Evolutionary conservation across 1,139 yeast genomes (phyloP).

Genomic region (Kurtzmaniella quercitrusa): DNA sequence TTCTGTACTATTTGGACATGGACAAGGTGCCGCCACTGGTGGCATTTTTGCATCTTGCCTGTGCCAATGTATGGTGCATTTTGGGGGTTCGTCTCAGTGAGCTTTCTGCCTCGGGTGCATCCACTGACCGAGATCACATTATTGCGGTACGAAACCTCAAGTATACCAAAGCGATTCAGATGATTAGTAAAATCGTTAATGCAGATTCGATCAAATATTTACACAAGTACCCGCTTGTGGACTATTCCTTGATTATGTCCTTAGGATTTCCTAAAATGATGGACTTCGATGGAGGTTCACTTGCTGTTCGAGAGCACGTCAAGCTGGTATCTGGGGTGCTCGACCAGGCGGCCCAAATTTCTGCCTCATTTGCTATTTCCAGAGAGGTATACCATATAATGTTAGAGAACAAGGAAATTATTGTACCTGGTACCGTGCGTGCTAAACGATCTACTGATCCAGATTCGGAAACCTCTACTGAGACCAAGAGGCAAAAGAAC

Average conservation of each 20-base stretch:
- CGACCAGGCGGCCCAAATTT: slow-evolving; percentile 8
- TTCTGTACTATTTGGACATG: slow-evolving; percentile 8
- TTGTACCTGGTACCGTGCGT: neutral
- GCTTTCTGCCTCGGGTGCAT: slow-evolving; percentile 5
- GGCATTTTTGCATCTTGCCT: slow-evolving; percentile 13
- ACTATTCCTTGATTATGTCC: slow-evolving; percentile 16
- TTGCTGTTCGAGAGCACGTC: neutral
- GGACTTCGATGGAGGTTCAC: slow-evolving; percentile 9
- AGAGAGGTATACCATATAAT: slow-evolving; percentile 15
- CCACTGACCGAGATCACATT: slow-evolving; percentile 10
- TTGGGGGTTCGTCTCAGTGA: slow-evolving; percentile 16
- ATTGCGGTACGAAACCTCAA: slow-evolving; percentile 13
- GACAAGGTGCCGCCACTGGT: slow-evolving; percentile 13
- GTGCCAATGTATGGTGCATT: slow-evolving; percentile 17
- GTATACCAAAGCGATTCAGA: slow-evolving; percentile 14
- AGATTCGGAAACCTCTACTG: neutral
- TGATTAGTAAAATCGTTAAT: slow-evolving; percentile 12
- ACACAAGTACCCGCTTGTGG: slow-evolving; percentile 16
- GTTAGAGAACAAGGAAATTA: slow-evolving; percentile 3
- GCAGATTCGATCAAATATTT: slow-evolving; percentile 9
- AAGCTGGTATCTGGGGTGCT: neutral
- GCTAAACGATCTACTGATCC: neutral
- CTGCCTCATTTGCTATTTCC: slow-evolving; percentile 16
- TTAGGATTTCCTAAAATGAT: slow-evolving; percentile 19
- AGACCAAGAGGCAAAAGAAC: neutral